Evolutionary conservation across 768 basidiomycete species (phyloP).

Genomic region (Butyriboletus loyo): DNA sequence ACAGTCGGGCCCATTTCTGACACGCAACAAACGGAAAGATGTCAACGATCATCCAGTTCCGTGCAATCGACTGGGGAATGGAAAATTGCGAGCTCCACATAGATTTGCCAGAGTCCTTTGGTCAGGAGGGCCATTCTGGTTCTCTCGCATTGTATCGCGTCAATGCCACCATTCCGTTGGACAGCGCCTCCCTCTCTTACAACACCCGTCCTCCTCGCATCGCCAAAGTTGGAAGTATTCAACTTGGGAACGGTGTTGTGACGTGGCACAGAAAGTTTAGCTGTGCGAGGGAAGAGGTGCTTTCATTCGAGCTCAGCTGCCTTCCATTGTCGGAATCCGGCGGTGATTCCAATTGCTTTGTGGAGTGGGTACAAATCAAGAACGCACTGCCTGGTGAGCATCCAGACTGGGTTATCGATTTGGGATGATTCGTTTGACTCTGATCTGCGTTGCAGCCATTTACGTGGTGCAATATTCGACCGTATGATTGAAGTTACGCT

Average conservation of each 20-base stretch:
- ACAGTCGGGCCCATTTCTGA: no score
- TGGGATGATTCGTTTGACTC: not conserved
- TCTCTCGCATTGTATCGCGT: not conserved
- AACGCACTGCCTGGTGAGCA: constrained; percentile 8
- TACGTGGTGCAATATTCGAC: constrained; percentile 11
- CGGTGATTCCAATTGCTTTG: constrained; percentile 2
- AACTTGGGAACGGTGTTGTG: not conserved
- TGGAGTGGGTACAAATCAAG: constrained; percentile 17
- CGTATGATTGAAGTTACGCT: not conserved
- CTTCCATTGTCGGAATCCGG: constrained; percentile 4
- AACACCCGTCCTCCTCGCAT: not conserved
- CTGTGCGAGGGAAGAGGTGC: constrained; percentile 8
- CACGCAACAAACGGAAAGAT: not conserved
- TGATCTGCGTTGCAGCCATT: constrained; percentile 5
- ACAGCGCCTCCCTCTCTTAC: not conserved
- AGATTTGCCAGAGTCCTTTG: not conserved
- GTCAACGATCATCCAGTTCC: constrained; percentile 5
- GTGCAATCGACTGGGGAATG: not conserved
- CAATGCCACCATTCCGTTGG: not conserved
- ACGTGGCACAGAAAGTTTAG: constrained; percentile 11
- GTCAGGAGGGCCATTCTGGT: not conserved
- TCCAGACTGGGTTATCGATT: no score
- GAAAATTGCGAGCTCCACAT: not conserved
- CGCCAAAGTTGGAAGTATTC: not conserved
- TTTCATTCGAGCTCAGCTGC: constrained; percentile 14